Evolutionary conservation across 2,329 filamentous ascomycete species (phyloP), one percentile per base, ranked within the genome.

Genomic region (Fusarium verrucosum): DNA sequence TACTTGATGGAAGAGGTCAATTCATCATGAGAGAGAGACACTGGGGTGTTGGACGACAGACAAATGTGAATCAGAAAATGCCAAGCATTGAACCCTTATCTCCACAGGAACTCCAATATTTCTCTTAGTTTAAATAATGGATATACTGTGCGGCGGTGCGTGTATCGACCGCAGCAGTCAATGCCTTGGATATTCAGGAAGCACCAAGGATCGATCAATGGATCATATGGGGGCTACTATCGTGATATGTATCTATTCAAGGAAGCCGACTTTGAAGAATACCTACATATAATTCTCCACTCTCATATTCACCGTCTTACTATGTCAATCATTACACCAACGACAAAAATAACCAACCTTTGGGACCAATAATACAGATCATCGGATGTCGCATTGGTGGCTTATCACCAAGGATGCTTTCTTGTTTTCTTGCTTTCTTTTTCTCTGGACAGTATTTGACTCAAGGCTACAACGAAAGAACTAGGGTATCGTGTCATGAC

Each of bases 81-180:
- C 57, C 51, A 61, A 65, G 41, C 51, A 52, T 55, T 57, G 58
- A 62, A 62, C 58, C 58, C 49, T 61, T 56, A 62, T 62, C 49
- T 43, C 57, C 58, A 56, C 58, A 38, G 23, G 22, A 30, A 49
- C 56, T 61, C 58, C 58, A 62, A 36, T 43, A 32, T 60, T 60
- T 30, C 41, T 43, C 23, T 53, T 46, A 60, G 41, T 28, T 46
- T 33, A 45, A 28, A 37, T 40, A 45, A 45, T 43, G 22, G 22
- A 58, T 35, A 26, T 55, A 55, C 49, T 61, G 56, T 61, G 49
- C 42, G 42, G 49, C 49, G 61, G 56, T 61, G 49, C 42, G 42
- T 20, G 38, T 36, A 43, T 43, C 16, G 19, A 44, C 40, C 33
- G 40, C 35, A 54, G n/a, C n/a, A n/a, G n/a, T 19, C 22, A 44